Conservation (phyloP, 2,329 filamentous ascomycete genomes). For the Orbilia javanica region DNA sequence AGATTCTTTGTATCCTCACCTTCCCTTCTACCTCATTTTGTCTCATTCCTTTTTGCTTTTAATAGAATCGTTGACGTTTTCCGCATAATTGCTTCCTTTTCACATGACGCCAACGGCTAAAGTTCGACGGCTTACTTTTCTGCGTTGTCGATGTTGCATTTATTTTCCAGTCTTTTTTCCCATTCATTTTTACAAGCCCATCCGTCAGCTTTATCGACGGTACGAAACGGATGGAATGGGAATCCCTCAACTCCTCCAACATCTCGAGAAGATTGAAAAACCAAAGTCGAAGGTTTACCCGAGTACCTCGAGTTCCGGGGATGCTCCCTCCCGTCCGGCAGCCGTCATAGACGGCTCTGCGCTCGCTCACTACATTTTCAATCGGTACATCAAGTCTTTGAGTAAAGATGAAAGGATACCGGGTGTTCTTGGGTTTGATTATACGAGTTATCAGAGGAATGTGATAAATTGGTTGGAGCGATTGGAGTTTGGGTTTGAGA, state of each 20-base stretch:
- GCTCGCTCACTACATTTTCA: slow-evolving; percentile 40
- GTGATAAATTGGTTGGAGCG: slow-evolving; percentile 34
- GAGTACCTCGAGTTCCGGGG: background rate
- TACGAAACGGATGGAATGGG: slow-evolving; percentile 33
- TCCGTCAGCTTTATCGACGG: background rate
- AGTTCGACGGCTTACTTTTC: background rate
- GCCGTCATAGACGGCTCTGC: slow-evolving; percentile 53
- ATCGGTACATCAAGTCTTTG: slow-evolving; percentile 21
- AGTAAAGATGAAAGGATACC: slow-evolving; percentile 19
- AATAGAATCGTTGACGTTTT: background rate
- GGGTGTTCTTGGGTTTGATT: slow-evolving; percentile 25
- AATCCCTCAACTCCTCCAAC: slow-evolving; percentile 47
- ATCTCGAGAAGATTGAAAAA: slow-evolving; percentile 31
- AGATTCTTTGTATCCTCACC: background rate
- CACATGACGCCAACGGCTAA: too few relatives aligned
- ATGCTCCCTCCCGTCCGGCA: background rate
- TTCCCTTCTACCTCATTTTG: background rate
- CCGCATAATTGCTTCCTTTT: background rate
- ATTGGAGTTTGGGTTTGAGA: slow-evolving; percentile 35
- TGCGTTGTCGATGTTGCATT: slow-evolving; percentile 40
- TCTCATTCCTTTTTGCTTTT: background rate
- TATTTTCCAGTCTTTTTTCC: background rate
- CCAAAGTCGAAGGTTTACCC: slow-evolving; percentile 22
- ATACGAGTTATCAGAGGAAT: slow-evolving; percentile 15
- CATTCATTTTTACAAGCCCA: background rate